phyloP scores from a whole-genome alignment of 495 filamentous ascomycete species.

The Aspergillus leporis region DNA sequence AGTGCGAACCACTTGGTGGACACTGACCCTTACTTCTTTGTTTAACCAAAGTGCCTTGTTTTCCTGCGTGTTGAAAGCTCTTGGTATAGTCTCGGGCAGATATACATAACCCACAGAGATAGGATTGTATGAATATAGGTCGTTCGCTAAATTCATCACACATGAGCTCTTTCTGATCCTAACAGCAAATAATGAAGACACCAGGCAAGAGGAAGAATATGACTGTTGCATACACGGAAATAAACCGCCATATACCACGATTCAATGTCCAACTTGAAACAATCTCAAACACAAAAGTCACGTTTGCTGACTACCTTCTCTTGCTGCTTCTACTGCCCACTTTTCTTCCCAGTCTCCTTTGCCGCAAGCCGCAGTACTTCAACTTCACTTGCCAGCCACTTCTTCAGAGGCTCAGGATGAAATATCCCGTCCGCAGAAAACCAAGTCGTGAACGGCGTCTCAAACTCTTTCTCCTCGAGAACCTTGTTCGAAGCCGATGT shows the following conservation, averaged over 20 bases:
- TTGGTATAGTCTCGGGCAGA: not conserved
- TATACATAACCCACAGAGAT: slow-evolving; percentile 13
- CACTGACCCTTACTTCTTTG: not conserved
- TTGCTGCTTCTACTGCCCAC: slow-evolving; percentile 7
- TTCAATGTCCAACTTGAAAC: not conserved
- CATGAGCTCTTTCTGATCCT: not conserved
- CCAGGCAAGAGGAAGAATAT: not conserved
- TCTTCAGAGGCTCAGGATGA: slow-evolving; percentile 79
- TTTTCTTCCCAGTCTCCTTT: slow-evolving; percentile 52
- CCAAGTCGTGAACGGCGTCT: slow-evolving; percentile 78
- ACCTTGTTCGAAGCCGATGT: slow-evolving; percentile 49
- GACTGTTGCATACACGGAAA: not conserved
- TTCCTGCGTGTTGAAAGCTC: not conserved
- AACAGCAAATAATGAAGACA: not conserved
- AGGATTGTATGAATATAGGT: slow-evolving; percentile 8
- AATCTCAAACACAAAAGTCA: not conserved
- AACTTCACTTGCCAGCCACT: slow-evolving; percentile 71
- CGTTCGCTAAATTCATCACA: slow-evolving; percentile 3
- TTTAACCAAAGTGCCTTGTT: not conserved
- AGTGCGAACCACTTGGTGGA: not conserved
- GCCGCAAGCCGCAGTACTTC: slow-evolving; percentile 68
- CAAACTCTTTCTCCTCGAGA: slow-evolving; percentile 52
- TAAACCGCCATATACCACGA: not conserved
- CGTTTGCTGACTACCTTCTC: slow-evolving; percentile 11
- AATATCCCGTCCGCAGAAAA: slow-evolving; percentile 83